phyloP scores from a whole-genome alignment of 2,329 filamentous ascomycete genomes.

The Cytospora piceicola region DNA sequence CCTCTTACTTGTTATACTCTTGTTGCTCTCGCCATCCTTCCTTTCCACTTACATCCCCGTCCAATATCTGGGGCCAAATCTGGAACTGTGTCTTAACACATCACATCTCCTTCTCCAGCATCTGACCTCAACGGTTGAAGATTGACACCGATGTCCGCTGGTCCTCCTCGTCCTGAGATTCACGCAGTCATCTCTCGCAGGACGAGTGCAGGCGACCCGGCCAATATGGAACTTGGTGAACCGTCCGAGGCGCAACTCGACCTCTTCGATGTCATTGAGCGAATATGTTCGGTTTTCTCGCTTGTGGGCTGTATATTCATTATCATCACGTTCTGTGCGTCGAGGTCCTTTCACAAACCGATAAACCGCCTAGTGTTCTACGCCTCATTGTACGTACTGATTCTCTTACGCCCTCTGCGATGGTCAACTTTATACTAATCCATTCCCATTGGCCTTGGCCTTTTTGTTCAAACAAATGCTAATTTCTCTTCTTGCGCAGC shows the following conservation, averaged over 20 bases:
- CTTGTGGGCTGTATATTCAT: slow-evolving; percentile 73
- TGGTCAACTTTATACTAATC: not conserved
- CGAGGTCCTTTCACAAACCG: slow-evolving; percentile 76
- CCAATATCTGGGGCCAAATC: not conserved
- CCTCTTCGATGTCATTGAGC: slow-evolving; percentile 66
- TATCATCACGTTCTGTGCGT: slow-evolving; percentile 70
- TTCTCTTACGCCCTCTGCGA: too few relatives aligned
- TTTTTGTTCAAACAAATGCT: not conserved
- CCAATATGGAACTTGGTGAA: slow-evolving; percentile 22
- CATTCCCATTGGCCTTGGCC: too few relatives aligned
- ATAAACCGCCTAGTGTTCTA: slow-evolving; percentile 86
- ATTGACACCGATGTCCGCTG: not conserved
- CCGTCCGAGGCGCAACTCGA: slow-evolving; percentile 45
- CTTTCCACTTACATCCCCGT: not conserved
- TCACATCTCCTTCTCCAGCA: not conserved
- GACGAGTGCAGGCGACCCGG: not conserved
- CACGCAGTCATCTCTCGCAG: not conserved
- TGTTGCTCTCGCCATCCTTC: not conserved
- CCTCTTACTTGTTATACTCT: not conserved
- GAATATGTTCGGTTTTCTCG: slow-evolving; percentile 71
- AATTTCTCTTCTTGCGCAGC: slow-evolving; percentile 18
- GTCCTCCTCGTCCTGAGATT: not conserved
- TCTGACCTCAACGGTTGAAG: slow-evolving; percentile 1
- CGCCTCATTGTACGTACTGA: slow-evolving; percentile 60
- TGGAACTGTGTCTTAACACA: not conserved